Percentiles rank a stretch among this genome's conserved stretches.
Evolutionary conservation across 305 asterid species (phyloP).

Genomic region (Petunia hybrid): DNA sequence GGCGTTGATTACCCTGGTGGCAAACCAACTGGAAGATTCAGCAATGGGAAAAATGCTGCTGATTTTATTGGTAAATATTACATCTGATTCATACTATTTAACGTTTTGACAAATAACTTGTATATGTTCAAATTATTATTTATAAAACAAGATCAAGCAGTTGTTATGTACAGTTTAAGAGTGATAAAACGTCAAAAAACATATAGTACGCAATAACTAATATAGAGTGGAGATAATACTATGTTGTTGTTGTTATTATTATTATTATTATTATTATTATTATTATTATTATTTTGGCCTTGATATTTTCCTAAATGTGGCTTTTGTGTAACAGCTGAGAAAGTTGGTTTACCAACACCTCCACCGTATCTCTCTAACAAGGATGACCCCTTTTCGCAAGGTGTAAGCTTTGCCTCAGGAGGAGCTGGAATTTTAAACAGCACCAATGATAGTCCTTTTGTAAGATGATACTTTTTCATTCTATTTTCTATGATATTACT

Average conservation of each 20-base stretch:
- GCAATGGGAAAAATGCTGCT: constrained; percentile 39
- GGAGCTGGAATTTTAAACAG: constrained; percentile 37
- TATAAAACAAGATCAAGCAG: too few species aligned
- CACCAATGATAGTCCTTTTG: constrained; percentile 14
- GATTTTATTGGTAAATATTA: constrained; percentile 36
- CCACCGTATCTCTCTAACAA: constrained; percentile 9
- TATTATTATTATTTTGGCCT: too few species aligned
- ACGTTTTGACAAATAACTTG: too few species aligned
- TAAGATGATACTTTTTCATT: neutral
- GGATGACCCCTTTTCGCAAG: neutral
- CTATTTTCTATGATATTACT: neutral
- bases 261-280: too few species aligned
- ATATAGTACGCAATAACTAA: too few species aligned
- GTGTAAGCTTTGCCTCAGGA: constrained; percentile 38
- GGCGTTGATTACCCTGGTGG: constrained; percentile 33
- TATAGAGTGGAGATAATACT: too few species aligned
- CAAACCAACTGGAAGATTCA: constrained; percentile 40
- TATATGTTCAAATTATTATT: too few species aligned
- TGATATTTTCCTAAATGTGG: neutral
- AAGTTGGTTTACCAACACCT: constrained; percentile 9
- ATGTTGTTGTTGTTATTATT: too few species aligned
- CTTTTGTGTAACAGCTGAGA: constrained; percentile 29
- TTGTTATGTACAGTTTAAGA: too few species aligned
- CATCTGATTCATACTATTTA: too few species aligned
- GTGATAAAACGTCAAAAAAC: too few species aligned